Percentiles rank a stretch among this genome's conserved stretches.
phyloP scores from a whole-genome alignment of 2,329 filamentous ascomycete species.

The Bipolaris cookei region DNA sequence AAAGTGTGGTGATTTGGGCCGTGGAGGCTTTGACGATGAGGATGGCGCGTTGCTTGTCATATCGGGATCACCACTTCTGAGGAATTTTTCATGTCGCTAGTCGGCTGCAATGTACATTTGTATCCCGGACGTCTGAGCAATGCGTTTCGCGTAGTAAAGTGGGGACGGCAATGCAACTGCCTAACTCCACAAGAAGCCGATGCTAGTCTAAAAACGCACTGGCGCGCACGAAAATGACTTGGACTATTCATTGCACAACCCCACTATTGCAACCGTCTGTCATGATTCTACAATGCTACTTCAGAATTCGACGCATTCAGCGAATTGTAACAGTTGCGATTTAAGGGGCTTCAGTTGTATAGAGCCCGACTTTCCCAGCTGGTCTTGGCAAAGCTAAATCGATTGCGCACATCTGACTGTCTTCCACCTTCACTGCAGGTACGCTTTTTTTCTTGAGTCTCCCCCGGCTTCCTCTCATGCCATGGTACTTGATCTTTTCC shows the following conservation, averaged over 20 bases:
- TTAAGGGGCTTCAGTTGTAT: neutral
- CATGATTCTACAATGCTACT: constrained; percentile 9
- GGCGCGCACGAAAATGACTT: constrained; percentile 26
- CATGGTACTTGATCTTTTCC: constrained; percentile 4
- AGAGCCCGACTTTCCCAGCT: too few species aligned
- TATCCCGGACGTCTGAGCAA: neutral
- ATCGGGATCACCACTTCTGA: neutral
- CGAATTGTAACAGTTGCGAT: too few species aligned
- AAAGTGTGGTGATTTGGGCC: constrained; percentile 58
- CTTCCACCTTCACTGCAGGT: constrained; percentile 25
- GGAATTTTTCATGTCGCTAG: constrained; percentile 5
- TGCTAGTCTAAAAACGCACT: constrained; percentile 19
- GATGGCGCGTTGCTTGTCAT: constrained; percentile 24
- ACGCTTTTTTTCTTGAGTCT: constrained; percentile 10
- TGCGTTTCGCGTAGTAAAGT: constrained; percentile 9
- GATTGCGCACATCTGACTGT: neutral
- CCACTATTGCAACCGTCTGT: constrained; percentile 11
- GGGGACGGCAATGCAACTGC: constrained; percentile 22
- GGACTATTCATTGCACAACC: constrained; percentile 14
- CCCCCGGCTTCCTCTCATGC: neutral
- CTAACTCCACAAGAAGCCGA: constrained; percentile 14
- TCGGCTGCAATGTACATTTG: neutral
- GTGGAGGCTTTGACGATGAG: constrained; percentile 41
- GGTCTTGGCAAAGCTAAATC: neutral
- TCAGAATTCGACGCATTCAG: neutral